Conservation (phyloP, 2,329 filamentous ascomycete genomes). For the Penicillium crustosum region DNA sequence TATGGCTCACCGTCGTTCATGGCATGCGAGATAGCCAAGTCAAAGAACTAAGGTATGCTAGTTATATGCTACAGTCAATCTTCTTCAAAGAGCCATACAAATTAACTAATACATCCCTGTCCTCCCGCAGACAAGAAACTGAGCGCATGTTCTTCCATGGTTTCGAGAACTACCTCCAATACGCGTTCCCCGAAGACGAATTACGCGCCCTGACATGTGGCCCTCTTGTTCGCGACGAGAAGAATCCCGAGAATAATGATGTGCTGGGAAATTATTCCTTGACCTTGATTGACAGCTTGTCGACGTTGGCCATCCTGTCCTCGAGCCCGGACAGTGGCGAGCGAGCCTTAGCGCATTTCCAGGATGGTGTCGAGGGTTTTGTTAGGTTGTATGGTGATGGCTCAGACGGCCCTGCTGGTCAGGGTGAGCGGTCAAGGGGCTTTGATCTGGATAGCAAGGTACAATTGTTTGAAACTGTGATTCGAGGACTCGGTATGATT, state of each 20-base stretch:
- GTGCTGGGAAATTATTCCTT: slow-evolving; percentile 96
- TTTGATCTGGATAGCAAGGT: slow-evolving; percentile 98
- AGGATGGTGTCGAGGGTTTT: slow-evolving; percentile 72
- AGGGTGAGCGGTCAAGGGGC: slow-evolving; percentile 70
- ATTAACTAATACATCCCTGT: background rate
- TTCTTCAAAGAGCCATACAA: background rate
- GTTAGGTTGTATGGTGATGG: slow-evolving; percentile 87
- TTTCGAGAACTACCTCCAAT: slow-evolving; percentile 88
- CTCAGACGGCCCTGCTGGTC: slow-evolving; percentile 63
- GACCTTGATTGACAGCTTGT: slow-evolving; percentile 91
- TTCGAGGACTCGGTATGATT: slow-evolving; percentile 64
- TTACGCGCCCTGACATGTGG: slow-evolving; percentile 81
- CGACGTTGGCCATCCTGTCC: slow-evolving; percentile 87
- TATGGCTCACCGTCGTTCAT: slow-evolving; percentile 37
- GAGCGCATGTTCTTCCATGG: slow-evolving; percentile 92
- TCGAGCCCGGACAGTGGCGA: slow-evolving; percentile 58
- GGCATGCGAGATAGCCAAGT: slow-evolving; percentile 40
- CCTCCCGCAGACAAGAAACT: slow-evolving; percentile 42
- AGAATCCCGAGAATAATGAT: slow-evolving; percentile 87
- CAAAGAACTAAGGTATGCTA: slow-evolving; percentile 36
- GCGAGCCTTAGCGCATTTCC: slow-evolving; percentile 71
- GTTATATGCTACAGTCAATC: background rate
- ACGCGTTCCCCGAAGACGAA: slow-evolving; percentile 96
- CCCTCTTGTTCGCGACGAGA: slow-evolving; percentile 78
- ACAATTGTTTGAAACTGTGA: slow-evolving; percentile 97